Conservation (phyloP, 2,329 filamentous ascomycete genomes). For the Corniculantispora saksenae region DNA sequence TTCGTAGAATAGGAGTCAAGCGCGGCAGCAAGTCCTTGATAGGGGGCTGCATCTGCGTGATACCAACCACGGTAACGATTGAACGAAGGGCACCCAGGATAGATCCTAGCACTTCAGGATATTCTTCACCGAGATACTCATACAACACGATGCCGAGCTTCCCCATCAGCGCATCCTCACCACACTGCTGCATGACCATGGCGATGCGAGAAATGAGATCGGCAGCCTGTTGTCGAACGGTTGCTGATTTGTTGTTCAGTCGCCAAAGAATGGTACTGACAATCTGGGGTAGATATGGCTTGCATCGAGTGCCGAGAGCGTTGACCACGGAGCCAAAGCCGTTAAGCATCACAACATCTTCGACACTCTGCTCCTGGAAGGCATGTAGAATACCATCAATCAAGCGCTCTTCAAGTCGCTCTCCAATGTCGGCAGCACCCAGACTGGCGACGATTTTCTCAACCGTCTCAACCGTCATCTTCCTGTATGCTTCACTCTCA, state of each 20-base stretch:
- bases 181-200: constrained; percentile 98
- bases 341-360: constrained; percentile 94
- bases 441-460: constrained; percentile 94
- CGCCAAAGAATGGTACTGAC: constrained; percentile 95
- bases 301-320: constrained; percentile 88
- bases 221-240: constrained; percentile 93
- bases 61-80: constrained; percentile 96
- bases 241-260: constrained; percentile 96
- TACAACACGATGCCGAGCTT: constrained; percentile 94
- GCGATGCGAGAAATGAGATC: constrained; percentile 96
- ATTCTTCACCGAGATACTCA: constrained; percentile 97
- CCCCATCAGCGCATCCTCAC: constrained; percentile 92
- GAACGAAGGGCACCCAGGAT: constrained; percentile 93
- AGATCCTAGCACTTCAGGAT: constrained; percentile 94
- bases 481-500: constrained; percentile 94
- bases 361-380: constrained; percentile 97
- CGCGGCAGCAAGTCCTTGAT: constrained; percentile 95
- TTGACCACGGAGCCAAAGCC: constrained; percentile 98
- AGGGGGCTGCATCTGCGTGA: constrained; percentile 96
- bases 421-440: constrained; percentile 90
- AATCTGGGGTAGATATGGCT: constrained; percentile 95
- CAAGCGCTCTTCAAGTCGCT: constrained; percentile 87
- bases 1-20: constrained; percentile 95
- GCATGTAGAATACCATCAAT: constrained; percentile 94
- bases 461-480: constrained; percentile 98